Percentiles rank a stretch among this genome's conserved stretches.
These are phyloP conservation scores for Fagus crenata DNA, from an alignment of 306 rosid genomes.

Conservation along the genomic window DNA sequence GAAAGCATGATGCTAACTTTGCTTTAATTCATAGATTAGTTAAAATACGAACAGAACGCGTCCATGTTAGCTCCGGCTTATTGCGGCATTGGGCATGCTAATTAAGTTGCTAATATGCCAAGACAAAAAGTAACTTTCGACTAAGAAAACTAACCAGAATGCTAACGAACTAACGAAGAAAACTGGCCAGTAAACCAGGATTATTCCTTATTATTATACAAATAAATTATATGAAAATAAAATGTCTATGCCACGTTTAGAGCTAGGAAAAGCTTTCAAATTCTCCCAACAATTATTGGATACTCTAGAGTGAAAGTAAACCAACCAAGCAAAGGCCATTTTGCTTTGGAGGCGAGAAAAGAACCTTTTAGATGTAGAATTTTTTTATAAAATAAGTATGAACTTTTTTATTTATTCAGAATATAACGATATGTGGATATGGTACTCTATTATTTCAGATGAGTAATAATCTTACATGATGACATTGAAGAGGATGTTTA, in stretches of 20 bases:
- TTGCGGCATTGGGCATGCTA: constrained; percentile 29
- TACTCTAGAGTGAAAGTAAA: background rate
- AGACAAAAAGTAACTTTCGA: constrained; percentile 35
- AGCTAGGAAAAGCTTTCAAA: background rate
- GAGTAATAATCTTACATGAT: no score
- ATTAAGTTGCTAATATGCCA: background rate
- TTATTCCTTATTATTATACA: constrained; percentile 36
- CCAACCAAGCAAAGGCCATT: background rate
- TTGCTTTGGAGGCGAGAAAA: background rate
- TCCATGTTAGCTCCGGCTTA: constrained; percentile 65
- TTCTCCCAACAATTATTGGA: background rate
- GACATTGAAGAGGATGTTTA: no score
- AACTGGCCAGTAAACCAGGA: constrained; percentile 36
- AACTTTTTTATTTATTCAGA: no score
- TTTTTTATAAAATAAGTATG: no score
- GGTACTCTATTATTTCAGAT: no score
- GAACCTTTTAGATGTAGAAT: background rate
- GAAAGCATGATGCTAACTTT: constrained; percentile 34
- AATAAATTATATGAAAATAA: background rate
- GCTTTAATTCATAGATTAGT: constrained; percentile 27
- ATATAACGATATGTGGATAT: no score
- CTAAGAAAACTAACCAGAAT: constrained; percentile 41
- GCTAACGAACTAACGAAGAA: constrained; percentile 49
- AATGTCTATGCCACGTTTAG: constrained; percentile 14
- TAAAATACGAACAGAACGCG: constrained; percentile 34